A percentile compares a stretch with the other conserved stretches of the same genome.
Conservation (phyloP, 2,329 filamentous ascomycete genomes). For the Botrytis fabae region DNA sequence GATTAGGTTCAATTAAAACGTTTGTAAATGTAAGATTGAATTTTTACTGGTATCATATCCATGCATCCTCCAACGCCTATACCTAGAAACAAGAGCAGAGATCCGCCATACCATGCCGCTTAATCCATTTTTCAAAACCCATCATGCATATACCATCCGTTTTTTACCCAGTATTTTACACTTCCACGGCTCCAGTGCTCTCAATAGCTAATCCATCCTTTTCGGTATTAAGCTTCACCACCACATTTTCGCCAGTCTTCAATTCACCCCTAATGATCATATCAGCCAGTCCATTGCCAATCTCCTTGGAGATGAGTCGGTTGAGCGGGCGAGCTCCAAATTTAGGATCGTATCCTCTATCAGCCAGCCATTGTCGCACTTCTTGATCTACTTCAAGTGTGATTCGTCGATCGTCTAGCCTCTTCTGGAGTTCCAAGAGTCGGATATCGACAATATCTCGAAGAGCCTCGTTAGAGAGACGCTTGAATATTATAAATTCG, state of each 20-base stretch:
- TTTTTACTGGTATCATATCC: not conserved
- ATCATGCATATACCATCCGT: not conserved
- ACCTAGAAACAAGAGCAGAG: conserved; percentile 11
- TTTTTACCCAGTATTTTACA: not conserved
- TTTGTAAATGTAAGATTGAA: not conserved
- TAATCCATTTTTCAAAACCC: conserved; percentile 4
- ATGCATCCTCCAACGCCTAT: not conserved
- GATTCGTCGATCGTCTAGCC: conserved; percentile 85
- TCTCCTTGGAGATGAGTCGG: conserved; percentile 83
- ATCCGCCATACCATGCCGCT: conserved; percentile 16
- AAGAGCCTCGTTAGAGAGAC: conserved; percentile 74
- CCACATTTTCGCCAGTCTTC: conserved; percentile 71
- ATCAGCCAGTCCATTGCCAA: conserved; percentile 85
- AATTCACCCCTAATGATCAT: conserved; percentile 87
- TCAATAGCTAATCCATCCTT: conserved; percentile 57
- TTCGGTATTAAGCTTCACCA: conserved; percentile 66
- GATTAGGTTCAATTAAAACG: not conserved
- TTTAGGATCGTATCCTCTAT: conserved; percentile 85
- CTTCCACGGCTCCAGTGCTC: conserved; percentile 20
- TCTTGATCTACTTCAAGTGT: conserved; percentile 67
- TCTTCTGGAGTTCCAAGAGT: conserved; percentile 76
- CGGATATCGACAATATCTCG: conserved; percentile 94
- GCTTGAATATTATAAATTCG: conserved; percentile 94
- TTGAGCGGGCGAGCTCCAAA: conserved; percentile 92
- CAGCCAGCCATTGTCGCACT: conserved; percentile 83